Percentiles rank a stretch among this genome's conserved stretches.
Conservation (phyloP, 2,329 filamentous ascomycete species). For the Fusarium haematococcum region DNA sequence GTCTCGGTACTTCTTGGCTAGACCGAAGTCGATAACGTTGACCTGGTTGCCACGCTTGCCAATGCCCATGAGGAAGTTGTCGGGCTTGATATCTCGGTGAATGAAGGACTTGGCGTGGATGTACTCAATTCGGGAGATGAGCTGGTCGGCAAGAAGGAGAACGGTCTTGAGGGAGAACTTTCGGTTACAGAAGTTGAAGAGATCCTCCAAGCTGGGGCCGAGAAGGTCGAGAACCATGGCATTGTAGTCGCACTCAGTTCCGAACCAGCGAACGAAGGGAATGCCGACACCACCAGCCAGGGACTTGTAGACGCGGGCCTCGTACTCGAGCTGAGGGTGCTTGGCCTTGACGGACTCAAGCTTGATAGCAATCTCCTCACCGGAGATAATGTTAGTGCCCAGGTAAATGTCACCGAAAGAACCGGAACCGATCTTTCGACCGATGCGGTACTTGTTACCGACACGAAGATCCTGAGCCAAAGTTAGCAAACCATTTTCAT, state of each 20-base stretch:
- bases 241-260: slow-evolving; percentile 99
- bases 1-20: slow-evolving; percentile 99
- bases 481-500: slow-evolving; percentile 30
- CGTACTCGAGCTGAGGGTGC: slow-evolving; percentile 98
- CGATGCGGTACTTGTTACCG: slow-evolving; percentile 99
- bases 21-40: slow-evolving; percentile 98
- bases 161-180: slow-evolving; percentile 99
- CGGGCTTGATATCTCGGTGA: slow-evolving; percentile 99
- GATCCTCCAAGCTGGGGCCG: slow-evolving; percentile 93
- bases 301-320: slow-evolving; percentile 91
- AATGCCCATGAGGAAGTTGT: slow-evolving; percentile 99
- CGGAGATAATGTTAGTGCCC: slow-evolving; percentile 99
- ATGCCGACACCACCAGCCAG: slow-evolving; percentile 98
- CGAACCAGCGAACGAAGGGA: slow-evolving; percentile 99
- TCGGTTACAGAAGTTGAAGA: slow-evolving; percentile 99
- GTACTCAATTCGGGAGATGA: slow-evolving; percentile 99
- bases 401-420: slow-evolving; percentile 99
- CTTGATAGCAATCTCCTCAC: slow-evolving; percentile 99
- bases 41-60: slow-evolving; percentile 99
- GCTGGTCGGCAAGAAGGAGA: slow-evolving; percentile 93
- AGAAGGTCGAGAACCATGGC: slow-evolving; percentile 99
- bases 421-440: slow-evolving; percentile 97
- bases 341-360: slow-evolving; percentile 99
- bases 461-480: slow-evolving; percentile 88
- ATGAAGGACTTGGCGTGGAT: slow-evolving; percentile 99